Evolutionary conservation across 2,329 filamentous ascomycete genomes (phyloP).

Genomic region (Xylariales sp.): DNA sequence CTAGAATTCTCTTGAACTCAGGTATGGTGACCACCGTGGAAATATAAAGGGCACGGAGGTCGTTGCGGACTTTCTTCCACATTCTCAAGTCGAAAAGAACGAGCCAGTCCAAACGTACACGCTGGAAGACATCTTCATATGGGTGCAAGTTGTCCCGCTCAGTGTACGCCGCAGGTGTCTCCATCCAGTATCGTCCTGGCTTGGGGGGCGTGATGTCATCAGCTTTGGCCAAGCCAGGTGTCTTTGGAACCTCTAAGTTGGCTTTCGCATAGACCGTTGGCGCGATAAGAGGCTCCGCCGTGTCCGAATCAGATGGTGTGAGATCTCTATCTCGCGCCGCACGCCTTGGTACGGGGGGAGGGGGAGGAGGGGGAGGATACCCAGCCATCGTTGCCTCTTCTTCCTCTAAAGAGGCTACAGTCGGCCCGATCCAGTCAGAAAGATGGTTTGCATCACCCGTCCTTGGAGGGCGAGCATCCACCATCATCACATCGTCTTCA

Average conservation of each 20-base stretch:
- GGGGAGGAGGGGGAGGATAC: slow-evolving; percentile 75
- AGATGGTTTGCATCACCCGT: slow-evolving; percentile 57
- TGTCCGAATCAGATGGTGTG: slow-evolving; percentile 79
- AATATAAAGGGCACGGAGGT: slow-evolving; percentile 93
- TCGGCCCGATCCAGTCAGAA: slow-evolving; percentile 60
- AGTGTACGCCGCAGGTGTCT: slow-evolving; percentile 78
- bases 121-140: slow-evolving; percentile 89
- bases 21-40: slow-evolving; percentile 95
- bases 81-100: slow-evolving; percentile 93
- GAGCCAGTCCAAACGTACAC: slow-evolving; percentile 91
- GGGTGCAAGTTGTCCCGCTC: slow-evolving; percentile 71
- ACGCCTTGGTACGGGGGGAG: slow-evolving; percentile 66
- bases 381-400: slow-evolving; percentile 83
- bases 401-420: slow-evolving; percentile 76
- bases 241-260: slow-evolving; percentile 82
- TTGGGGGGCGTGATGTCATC: slow-evolving; percentile 64
- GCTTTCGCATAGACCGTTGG: slow-evolving; percentile 71
- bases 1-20: slow-evolving; percentile 93
- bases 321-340: slow-evolving; percentile 66
- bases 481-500: slow-evolving; percentile 69
- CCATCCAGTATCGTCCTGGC: slow-evolving; percentile 86
- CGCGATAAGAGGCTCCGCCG: slow-evolving; percentile 73
- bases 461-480: slow-evolving; percentile 61
- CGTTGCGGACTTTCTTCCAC: slow-evolving; percentile 95
- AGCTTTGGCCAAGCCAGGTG: slow-evolving; percentile 67